Base-by-base conservation (phyloP, 2,329 filamentous ascomycete species). In the Graphilbum fragrans region DNA sequence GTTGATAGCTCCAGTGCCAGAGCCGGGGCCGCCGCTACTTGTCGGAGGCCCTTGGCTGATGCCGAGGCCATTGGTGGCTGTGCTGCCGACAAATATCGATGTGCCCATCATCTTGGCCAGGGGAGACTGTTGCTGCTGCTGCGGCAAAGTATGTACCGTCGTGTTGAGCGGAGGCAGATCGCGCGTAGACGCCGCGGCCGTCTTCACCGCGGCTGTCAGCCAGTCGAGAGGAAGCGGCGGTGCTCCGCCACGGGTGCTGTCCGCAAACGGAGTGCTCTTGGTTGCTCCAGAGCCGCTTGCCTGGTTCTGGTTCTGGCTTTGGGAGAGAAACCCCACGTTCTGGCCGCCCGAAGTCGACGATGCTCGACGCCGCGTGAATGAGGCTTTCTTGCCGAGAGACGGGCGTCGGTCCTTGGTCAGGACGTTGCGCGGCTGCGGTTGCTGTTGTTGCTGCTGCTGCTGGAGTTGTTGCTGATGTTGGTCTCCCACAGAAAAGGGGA, bases 341-440 rank as follows among this genome's bases (percentile, higher is more conserved):
- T 32, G n/a, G 39, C 48, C 45, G 18, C 51, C 53, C 43, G 54
- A 53, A 37, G 63, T 59, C 20, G 66, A 62, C 48, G 61, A 61
- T 38, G 60, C 45, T 50, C 54, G 49, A 35, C 59, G 57, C 12
- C 62, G 59, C 16, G 64, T 66, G 45, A 74, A 64, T 35, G 72
- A 74, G 9, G 70, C 48, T 53, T 72, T 74, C 50, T 70, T 72
- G 42, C 64, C 61, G 53, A 74, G 70, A 35, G 71, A 74, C 20
- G 63, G 55, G 50, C 69, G 67, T 59, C 70, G 64, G 49, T 69
- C 67, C 55, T 70, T 65, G 56, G 55, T 53, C 41, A 59, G 49
- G 40, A 58, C 45, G 50, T 54, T 58, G 23, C 52, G 48, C 29
- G 52, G 52, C 34, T 50, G 49, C 37, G 47, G 49, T 45, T 44